Percentiles rank a stretch among this genome's conserved stretches.
phyloP scores from a whole-genome alignment of 2,329 filamentous ascomycete species.

The Dothistroma septosporum region DNA sequence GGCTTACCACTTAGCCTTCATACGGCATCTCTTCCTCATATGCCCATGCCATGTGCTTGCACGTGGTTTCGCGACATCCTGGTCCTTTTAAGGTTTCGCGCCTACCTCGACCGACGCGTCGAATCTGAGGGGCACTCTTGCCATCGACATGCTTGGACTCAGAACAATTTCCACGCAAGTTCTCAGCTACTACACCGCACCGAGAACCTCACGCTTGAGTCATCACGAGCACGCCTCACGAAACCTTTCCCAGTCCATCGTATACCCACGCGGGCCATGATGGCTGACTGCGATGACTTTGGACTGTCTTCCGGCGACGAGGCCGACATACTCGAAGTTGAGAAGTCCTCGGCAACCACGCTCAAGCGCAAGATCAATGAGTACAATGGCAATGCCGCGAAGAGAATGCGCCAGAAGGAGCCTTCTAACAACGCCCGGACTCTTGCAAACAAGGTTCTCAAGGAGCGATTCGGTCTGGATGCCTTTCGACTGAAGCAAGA shows the following conservation, averaged over 20 bases:
- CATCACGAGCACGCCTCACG: background rate
- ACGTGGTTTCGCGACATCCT: background rate
- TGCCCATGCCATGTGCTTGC: background rate
- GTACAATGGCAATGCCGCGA: background rate
- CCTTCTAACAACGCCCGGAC: constrained; percentile 9
- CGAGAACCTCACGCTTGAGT: background rate
- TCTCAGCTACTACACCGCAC: too few relatives aligned
- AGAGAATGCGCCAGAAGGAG: constrained; percentile 10
- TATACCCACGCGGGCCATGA: background rate
- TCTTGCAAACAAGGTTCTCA: constrained; percentile 37
- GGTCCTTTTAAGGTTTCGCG: background rate
- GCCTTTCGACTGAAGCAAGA: constrained; percentile 47
- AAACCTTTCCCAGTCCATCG: background rate
- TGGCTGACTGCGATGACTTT: constrained; percentile 23
- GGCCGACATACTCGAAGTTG: constrained; percentile 24
- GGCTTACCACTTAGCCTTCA: background rate
- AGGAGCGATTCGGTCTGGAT: constrained; percentile 40
- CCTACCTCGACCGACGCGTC: background rate
- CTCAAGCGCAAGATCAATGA: constrained; percentile 18
- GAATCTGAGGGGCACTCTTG: background rate
- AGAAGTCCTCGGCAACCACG: constrained; percentile 2
- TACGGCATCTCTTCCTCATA: background rate
- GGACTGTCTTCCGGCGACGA: constrained; percentile 27
- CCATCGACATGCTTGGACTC: background rate
- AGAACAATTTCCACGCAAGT: too few relatives aligned